Evolutionary conservation across 805 yeast species (phyloP).

Genomic region (Metschnikowia bowlesiae): DNA sequence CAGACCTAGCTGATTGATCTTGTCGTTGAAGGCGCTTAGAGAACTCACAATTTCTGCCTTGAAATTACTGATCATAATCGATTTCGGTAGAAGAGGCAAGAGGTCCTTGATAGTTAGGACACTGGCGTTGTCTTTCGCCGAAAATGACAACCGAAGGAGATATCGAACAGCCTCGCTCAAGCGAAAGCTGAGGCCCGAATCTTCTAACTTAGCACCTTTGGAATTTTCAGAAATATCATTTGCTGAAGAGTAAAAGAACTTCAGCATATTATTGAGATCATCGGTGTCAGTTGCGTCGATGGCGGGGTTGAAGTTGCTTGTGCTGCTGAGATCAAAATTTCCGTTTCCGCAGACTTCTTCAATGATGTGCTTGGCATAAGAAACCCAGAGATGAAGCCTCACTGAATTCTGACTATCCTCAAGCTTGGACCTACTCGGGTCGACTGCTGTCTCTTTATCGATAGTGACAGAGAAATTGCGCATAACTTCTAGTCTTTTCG

Average conservation of each 20-base stretch:
- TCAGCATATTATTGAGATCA: background rate
- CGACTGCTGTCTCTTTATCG: background rate
- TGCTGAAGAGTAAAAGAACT: conserved; percentile 14
- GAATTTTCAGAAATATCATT: conserved; percentile 14
- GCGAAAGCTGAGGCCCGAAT: conserved; percentile 4
- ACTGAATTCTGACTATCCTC: conserved; percentile 35
- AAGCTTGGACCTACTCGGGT: conserved; percentile 26
- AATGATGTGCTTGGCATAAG: conserved; percentile 52
- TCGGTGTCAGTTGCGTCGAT: background rate
- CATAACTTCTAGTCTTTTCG: background rate
- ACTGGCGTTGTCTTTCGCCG: conserved; percentile 19
- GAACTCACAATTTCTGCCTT: conserved; percentile 79
- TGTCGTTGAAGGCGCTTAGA: conserved; percentile 66
- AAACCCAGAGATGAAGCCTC: conserved; percentile 71
- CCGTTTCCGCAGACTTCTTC: conserved; percentile 10
- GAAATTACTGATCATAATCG: conserved; percentile 73
- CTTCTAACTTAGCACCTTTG: conserved; percentile 11
- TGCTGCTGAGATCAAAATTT: background rate
- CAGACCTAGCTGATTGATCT: conserved; percentile 57
- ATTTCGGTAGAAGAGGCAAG: conserved; percentile 79
- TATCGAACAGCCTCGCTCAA: conserved; percentile 28
- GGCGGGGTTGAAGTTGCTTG: background rate
- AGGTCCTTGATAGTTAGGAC: conserved; percentile 71
- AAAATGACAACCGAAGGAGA: conserved; percentile 28
- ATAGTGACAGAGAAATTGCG: background rate